Evolutionary conservation across 495 filamentous ascomycete genomes (phyloP).

Genomic region (Pseudoneurospora amorphoporcata): DNA sequence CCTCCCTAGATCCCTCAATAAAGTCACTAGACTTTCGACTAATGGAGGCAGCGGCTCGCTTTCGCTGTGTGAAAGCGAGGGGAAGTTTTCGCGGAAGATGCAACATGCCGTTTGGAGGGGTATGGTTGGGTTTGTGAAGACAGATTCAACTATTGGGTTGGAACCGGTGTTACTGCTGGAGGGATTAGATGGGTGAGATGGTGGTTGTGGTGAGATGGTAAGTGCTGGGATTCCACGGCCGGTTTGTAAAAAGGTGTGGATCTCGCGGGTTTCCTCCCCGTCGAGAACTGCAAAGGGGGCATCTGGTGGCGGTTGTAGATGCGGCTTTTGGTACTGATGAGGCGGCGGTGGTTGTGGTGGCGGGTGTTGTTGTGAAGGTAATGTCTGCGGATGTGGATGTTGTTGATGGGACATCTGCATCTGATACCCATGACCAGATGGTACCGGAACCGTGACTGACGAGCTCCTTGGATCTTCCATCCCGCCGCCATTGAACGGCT

Average conservation of each 20-base stretch:
- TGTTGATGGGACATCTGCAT: not conserved
- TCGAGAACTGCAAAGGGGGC: constrained; percentile 7
- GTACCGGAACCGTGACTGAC: not conserved
- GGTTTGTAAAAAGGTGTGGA: constrained; percentile 7
- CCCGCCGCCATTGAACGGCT: not conserved
- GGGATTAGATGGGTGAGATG: not conserved
- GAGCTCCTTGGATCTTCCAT: not conserved
- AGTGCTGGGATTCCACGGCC: constrained; percentile 11
- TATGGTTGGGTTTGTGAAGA: constrained; percentile 4
- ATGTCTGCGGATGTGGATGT: not conserved
- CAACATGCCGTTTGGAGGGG: constrained; percentile 3
- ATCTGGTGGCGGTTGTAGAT: not conserved
- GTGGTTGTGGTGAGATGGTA: not conserved
- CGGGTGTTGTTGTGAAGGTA: not conserved
- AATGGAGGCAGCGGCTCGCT: constrained; percentile 15
- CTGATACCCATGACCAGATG: not conserved
- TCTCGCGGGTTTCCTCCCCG: constrained; percentile 7
- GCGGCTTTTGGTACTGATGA: not conserved
- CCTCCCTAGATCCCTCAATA: constrained; percentile 13
- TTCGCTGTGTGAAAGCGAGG: not conserved
- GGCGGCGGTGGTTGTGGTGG: not conserved
- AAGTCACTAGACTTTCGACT: constrained; percentile 12
- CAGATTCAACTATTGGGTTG: constrained; percentile 2
- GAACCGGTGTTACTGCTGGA: not conserved
- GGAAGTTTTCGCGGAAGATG: constrained; percentile 13